phyloP scores from a whole-genome alignment of 2,329 filamentous ascomycete species.

The Alternaria sp. region DNA sequence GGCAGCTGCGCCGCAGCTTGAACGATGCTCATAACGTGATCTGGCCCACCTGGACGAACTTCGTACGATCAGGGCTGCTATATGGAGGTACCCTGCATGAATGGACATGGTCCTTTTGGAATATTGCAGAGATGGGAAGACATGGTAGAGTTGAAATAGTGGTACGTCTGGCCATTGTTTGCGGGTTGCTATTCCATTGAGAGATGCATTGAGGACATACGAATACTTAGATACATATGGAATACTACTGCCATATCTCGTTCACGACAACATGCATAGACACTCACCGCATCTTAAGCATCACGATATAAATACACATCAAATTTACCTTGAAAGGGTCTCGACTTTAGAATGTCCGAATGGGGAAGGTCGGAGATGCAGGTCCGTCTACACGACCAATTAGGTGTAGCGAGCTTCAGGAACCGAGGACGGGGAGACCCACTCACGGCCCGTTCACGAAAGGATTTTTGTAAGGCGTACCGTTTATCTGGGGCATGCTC shows the following conservation, averaged over 20 bases:
- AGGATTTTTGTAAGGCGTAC: constrained; percentile 14
- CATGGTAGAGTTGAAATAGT: neutral
- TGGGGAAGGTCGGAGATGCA: neutral
- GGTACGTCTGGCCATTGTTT: neutral
- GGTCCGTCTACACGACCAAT: neutral
- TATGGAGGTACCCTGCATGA: neutral
- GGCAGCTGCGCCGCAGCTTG: neutral
- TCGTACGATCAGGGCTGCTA: neutral
- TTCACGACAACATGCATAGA: neutral
- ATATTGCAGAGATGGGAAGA: neutral
- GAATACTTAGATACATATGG: neutral
- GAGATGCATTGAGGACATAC: neutral
- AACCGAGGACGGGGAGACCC: neutral
- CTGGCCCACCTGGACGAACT: neutral
- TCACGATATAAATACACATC: neutral
- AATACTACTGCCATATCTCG: neutral
- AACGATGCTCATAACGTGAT: neutral
- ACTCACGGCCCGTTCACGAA: neutral
- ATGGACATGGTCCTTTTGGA: neutral
- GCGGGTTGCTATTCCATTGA: neutral
- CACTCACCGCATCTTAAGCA: neutral
- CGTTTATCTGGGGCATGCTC: constrained; percentile 7
- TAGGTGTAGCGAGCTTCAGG: neutral
- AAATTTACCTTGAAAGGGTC: neutral
- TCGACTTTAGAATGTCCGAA: neutral